A percentile compares a stretch with the other conserved stretches of the same genome.
phyloP scores from a whole-genome alignment of 2,329 filamentous ascomycete species.

The Plenodomus biglobosus region DNA sequence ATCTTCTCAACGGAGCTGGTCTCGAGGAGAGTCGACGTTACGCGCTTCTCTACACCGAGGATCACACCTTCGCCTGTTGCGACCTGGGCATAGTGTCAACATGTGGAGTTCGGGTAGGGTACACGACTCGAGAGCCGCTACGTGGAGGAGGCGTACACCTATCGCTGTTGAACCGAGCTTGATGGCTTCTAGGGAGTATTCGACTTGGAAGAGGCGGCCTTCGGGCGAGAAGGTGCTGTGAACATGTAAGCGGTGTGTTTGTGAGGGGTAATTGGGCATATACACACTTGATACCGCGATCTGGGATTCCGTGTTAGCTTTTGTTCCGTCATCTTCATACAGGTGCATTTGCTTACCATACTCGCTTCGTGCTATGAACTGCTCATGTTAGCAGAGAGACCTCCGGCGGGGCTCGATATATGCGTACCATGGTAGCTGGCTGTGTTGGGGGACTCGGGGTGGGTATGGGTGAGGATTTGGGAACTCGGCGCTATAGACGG shows the following conservation, averaged over 20 bases:
- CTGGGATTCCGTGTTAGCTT: conserved; percentile 51
- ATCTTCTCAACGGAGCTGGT: conserved; percentile 99
- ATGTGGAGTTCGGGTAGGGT: not conserved
- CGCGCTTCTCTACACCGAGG: conserved; percentile 97
- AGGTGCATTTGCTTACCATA: conserved; percentile 69
- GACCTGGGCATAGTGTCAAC: conserved; percentile 54
- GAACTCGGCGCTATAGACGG: not conserved
- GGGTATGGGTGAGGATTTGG: not conserved
- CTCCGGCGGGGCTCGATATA: conserved; percentile 27
- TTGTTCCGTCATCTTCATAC: conserved; percentile 8
- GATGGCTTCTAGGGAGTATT: conserved; percentile 99
- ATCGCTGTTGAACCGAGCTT: conserved; percentile 98
- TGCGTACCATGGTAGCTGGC: conserved; percentile 37
- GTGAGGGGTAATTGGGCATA: conserved; percentile 11
- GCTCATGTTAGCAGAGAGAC: conserved; percentile 34
- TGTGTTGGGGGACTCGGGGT: conserved; percentile 3
- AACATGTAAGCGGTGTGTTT: conserved; percentile 24
- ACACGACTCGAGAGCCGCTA: too few relatives aligned
- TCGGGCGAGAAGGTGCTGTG: conserved; percentile 97
- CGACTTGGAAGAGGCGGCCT: conserved; percentile 99
- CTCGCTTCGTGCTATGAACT: conserved; percentile 99
- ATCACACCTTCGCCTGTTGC: conserved; percentile 94
- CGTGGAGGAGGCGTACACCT: conserved; percentile 60
- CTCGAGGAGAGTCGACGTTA: conserved; percentile 95
- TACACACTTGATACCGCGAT: conserved; percentile 94